Evolutionary conservation across 805 yeast species (phyloP).

Genomic region (Spathaspora arborariae): DNA sequence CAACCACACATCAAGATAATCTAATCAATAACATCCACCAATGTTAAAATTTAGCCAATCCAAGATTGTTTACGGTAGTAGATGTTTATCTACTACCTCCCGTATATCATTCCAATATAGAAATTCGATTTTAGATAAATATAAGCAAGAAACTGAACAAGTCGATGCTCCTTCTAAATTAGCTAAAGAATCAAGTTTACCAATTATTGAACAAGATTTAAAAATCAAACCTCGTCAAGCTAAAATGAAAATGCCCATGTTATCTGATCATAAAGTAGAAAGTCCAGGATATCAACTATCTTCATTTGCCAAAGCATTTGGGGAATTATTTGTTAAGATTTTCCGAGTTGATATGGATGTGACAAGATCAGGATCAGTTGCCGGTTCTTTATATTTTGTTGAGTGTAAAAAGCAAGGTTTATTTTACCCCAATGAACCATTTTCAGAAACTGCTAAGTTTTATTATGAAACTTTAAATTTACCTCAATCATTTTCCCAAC

Average conservation of each 20-base stretch:
- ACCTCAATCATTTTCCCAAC: constrained; percentile 88
- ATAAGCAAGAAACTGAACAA: constrained; percentile 2
- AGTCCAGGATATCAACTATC: constrained; percentile 35
- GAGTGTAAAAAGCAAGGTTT: constrained; percentile 84
- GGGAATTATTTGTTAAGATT: constrained; percentile 57
- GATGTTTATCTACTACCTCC: neutral
- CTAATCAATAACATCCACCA: neutral
- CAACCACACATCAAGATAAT: neutral
- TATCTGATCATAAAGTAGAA: constrained; percentile 36
- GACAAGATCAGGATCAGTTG: constrained; percentile 89
- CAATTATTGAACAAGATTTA: constrained; percentile 32
- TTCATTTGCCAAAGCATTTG: constrained; percentile 42
- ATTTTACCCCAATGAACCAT: constrained; percentile 67
- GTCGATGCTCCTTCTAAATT: constrained; percentile 28
- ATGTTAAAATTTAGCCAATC: neutral
- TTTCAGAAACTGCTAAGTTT: constrained; percentile 71
- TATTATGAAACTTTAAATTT: constrained; percentile 81
- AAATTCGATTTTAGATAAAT: constrained; percentile 3
- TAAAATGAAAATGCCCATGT: constrained; percentile 32
- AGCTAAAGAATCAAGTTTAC: constrained; percentile 39
- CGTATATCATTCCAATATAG: neutral
- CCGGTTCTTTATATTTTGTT: constrained; percentile 83
- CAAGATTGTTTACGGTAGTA: neutral
- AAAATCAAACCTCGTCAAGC: constrained; percentile 35
- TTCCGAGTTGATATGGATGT: constrained; percentile 87